Base-by-base conservation (phyloP, 164 flowering plant genomes). In the Stephania cephalantha region DNA sequence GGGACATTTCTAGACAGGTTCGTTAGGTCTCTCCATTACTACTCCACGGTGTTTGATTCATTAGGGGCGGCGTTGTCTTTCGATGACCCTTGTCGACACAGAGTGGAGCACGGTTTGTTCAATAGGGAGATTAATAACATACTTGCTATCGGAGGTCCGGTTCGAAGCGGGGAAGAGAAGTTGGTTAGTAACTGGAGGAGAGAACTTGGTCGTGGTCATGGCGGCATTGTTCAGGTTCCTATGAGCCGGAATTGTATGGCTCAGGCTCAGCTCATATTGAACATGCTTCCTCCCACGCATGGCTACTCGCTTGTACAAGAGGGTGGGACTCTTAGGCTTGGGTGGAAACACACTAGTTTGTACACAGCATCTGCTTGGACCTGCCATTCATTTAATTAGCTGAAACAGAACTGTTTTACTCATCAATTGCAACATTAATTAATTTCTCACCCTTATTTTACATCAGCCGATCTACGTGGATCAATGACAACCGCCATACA, bases 301-400 rank as follows among this genome's bases (percentile, higher is more conserved):
- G 96, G 96, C 20, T 90, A 89, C 75, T 88, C 85, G 31, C 88
- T 91, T 70, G 84, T 78, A 0, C 89, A 85, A 74, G 90, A 87
- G 46, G 89, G 89, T 78, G 96, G 92, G 11, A 85, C 86, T 0
- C 81, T 88, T 2, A 86, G 81, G 81, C 84, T 91, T 22, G 91
- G 96, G 3, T 91, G 93, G 96, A 91, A 88, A 77, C 90, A 85
- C n/a, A 87, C 93, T 22, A 83, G 87, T 75, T 86, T 89, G 86
- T 89, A 84, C 58, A 87, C 90, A 79, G 93, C 91, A 29, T 89
- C 95, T 76, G 81, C 93, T 71, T 89, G 95, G 93, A 89, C 91
- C 64, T 84, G 84, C 9, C 81, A 68, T 42, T 76, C 73, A 73
- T 79, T 74, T 68, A 73, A 71, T 53, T 77, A 78, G 48, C 42